These are phyloP conservation scores for Ogataea sp. DNA, from an alignment of 805 yeast genomes.

Conservation along the genomic window DNA sequence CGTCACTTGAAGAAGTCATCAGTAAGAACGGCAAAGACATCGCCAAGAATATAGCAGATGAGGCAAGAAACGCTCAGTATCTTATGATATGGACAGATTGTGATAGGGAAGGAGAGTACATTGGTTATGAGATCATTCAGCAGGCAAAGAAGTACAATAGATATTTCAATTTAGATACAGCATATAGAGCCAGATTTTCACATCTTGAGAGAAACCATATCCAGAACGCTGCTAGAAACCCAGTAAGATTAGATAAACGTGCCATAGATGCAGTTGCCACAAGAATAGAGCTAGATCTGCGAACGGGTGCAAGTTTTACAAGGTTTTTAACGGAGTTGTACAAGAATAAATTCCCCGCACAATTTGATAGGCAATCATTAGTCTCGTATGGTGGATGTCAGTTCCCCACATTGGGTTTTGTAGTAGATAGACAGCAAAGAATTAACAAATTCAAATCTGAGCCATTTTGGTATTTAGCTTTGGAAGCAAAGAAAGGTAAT, in stretches of 20 bases:
- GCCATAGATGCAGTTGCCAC: slow-evolving; percentile 81
- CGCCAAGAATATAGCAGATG: slow-evolving; percentile 57
- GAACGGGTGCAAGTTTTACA: slow-evolving; percentile 88
- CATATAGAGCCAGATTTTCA: slow-evolving; percentile 78
- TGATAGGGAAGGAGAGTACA: slow-evolving; percentile 92
- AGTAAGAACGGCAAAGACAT: slow-evolving; percentile 32
- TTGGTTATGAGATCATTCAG: slow-evolving; percentile 73
- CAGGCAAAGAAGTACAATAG: slow-evolving; percentile 54
- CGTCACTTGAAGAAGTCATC: slow-evolving; percentile 42
- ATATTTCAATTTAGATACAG: slow-evolving; percentile 34
- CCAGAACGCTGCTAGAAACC: slow-evolving; percentile 63
- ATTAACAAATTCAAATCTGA: slow-evolving; percentile 68
- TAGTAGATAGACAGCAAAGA: slow-evolving; percentile 82
- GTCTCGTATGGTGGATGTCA: slow-evolving; percentile 91
- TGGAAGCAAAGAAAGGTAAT: slow-evolving; percentile 38
- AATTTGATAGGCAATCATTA: slow-evolving; percentile 17
- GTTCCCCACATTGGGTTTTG: slow-evolving; percentile 94
- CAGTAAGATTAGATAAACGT: slow-evolving; percentile 51
- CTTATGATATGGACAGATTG: slow-evolving; percentile 98
- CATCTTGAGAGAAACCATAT: slow-evolving; percentile 78
- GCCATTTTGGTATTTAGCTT: slow-evolving; percentile 66
- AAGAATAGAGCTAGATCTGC: slow-evolving; percentile 77
- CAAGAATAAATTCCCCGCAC: slow-evolving; percentile 21
- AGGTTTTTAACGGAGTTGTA: slow-evolving; percentile 60
- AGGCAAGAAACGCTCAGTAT: slow-evolving; percentile 50